Conservation (phyloP, 2,329 filamentous ascomycete genomes). For the Colletotrichum tanaceti region DNA sequence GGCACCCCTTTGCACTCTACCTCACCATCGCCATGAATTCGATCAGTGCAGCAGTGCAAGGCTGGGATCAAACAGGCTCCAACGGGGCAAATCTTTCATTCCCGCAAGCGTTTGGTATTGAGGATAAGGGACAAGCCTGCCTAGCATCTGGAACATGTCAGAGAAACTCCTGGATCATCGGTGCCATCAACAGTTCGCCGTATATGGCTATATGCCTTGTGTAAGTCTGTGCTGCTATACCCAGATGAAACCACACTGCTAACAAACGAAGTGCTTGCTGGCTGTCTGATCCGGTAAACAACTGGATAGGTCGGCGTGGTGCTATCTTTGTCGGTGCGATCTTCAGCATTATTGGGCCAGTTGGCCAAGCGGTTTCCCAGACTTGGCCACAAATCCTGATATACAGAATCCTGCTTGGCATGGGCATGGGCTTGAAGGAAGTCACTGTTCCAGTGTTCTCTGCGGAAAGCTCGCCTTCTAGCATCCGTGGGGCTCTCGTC, state of each 20-base stretch:
- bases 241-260: constrained; percentile 25
- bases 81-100: constrained; percentile 64
- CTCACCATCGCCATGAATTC: constrained; percentile 63
- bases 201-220: constrained; percentile 48
- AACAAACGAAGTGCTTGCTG: constrained; percentile 54
- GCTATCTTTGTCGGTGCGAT: constrained; percentile 72
- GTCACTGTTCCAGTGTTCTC: constrained; percentile 65
- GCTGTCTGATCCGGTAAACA: constrained; percentile 72
- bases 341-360: constrained; percentile 70
- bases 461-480: constrained; percentile 63
- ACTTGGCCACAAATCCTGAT: constrained; percentile 68
- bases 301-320: constrained; percentile 68
- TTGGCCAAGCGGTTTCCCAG: constrained; percentile 69
- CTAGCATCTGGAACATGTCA: constrained; percentile 51
- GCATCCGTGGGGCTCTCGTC: constrained; percentile 70
- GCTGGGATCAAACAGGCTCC: constrained; percentile 60
- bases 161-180: constrained; percentile 69
- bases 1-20: constrained; percentile 60
- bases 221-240: neutral
- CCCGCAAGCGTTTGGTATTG: constrained; percentile 59
- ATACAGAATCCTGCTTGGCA: constrained; percentile 61
- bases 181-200: constrained; percentile 66
- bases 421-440: constrained; percentile 69
- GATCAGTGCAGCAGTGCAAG: constrained; percentile 65
- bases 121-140: constrained; percentile 50